Conservation (phyloP, 2,329 filamentous ascomycete species). For the Colletotrichum viniferum region DNA sequence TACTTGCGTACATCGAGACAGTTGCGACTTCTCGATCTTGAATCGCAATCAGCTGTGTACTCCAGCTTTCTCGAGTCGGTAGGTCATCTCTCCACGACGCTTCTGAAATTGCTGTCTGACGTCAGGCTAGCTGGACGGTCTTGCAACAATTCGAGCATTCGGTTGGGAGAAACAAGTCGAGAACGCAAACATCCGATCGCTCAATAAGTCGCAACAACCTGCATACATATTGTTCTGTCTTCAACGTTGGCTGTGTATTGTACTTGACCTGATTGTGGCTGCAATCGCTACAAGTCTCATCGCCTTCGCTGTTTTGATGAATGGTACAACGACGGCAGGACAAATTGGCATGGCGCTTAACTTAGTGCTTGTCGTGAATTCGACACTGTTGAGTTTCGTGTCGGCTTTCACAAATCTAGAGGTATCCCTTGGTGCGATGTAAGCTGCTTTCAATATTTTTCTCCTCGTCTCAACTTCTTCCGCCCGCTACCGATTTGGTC, state of each 20-base stretch:
- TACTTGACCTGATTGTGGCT: slow-evolving; percentile 53
- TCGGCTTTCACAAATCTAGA: slow-evolving; percentile 35
- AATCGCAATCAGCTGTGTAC: slow-evolving; percentile 44
- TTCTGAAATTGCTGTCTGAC: not conserved
- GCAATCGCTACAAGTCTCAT: slow-evolving; percentile 51
- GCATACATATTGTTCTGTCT: slow-evolving; percentile 62
- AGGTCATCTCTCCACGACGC: not conserved
- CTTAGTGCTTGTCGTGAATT: slow-evolving; percentile 28
- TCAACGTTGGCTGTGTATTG: slow-evolving; percentile 61
- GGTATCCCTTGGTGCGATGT: slow-evolving; percentile 31
- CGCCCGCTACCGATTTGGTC: not conserved
- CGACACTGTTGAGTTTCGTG: slow-evolving; percentile 32
- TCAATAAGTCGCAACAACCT: slow-evolving; percentile 60
- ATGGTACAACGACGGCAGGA: slow-evolving; percentile 8
- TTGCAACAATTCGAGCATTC: slow-evolving; percentile 59
- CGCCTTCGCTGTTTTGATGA: slow-evolving; percentile 40
- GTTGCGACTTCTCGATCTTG: slow-evolving; percentile 44
- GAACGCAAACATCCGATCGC: slow-evolving; percentile 46
- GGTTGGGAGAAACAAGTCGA: slow-evolving; percentile 52
- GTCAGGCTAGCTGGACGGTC: slow-evolving; percentile 37
- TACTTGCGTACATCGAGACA: slow-evolving; percentile 49
- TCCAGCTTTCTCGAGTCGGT: slow-evolving; percentile 47
- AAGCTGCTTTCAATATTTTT: not conserved
- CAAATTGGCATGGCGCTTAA: slow-evolving; percentile 27
- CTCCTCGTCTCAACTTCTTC: not conserved